phyloP scores from a whole-genome alignment of 2,329 filamentous ascomycete genomes.

The Hypomyces rosellus region DNA sequence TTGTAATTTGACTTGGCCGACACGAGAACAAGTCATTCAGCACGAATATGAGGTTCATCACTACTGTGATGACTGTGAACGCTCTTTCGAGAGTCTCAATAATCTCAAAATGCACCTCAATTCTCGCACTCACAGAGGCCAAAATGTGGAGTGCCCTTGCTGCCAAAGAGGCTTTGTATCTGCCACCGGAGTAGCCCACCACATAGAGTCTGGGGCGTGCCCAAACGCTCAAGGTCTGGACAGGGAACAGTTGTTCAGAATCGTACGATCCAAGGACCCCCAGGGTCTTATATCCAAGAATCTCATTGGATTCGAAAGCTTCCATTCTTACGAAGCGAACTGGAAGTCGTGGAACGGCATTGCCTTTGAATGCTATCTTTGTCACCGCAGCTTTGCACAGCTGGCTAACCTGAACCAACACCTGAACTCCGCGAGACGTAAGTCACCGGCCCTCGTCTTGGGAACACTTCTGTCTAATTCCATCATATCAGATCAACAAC shows the following conservation, averaged over 20 bases:
- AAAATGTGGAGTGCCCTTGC: slow-evolving; percentile 45
- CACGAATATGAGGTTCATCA: slow-evolving; percentile 26
- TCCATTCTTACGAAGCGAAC: slow-evolving; percentile 30
- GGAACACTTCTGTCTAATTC: too few relatives aligned
- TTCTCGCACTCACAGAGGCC: slow-evolving; percentile 43
- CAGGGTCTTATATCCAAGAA: slow-evolving; percentile 44
- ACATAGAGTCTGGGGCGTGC: slow-evolving; percentile 51
- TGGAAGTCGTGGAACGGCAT: slow-evolving; percentile 36
- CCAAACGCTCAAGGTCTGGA: slow-evolving; percentile 35
- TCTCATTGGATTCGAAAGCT: slow-evolving; percentile 38
- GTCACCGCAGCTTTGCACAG: slow-evolving; percentile 35
- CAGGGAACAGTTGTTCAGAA: slow-evolving; percentile 39
- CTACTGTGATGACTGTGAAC: slow-evolving; percentile 29
- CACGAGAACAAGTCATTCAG: too few relatives aligned
- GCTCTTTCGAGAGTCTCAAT: slow-evolving; percentile 24
- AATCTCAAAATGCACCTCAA: slow-evolving; percentile 41
- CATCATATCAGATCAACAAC: too few relatives aligned
- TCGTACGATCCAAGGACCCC: slow-evolving; percentile 41
- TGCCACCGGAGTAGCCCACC: slow-evolving; percentile 46
- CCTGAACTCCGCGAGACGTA: slow-evolving; percentile 45
- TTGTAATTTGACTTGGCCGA: too few relatives aligned
- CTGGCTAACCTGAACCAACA: slow-evolving; percentile 39
- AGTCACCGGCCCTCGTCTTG: slow-evolving; percentile 13
- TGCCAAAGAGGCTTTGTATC: slow-evolving; percentile 41
- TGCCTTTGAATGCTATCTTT: slow-evolving; percentile 30